Conservation (phyloP, 75 land plant genomes). For the Cryptomeria japonica region DNA sequence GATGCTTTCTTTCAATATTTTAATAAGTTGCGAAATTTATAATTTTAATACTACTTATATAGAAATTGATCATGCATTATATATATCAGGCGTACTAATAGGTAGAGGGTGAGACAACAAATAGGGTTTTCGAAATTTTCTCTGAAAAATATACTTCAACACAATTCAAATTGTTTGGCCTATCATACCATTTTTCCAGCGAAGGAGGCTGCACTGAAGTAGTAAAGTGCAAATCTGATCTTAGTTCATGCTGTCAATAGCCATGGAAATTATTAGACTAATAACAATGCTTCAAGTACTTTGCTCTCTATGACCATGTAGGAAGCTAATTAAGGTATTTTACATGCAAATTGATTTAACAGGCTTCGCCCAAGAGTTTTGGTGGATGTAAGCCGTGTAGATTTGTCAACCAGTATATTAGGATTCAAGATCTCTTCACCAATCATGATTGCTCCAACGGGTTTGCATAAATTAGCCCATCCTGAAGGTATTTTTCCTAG, state of each 20-base stretch:
- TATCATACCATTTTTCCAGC: neutral
- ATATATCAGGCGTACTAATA: neutral
- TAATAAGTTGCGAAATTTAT: neutral
- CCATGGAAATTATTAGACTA: neutral
- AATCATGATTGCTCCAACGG: slow-evolving; percentile 90
- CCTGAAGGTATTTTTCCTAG: slow-evolving; percentile 55
- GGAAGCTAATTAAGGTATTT: neutral
- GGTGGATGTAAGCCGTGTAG: slow-evolving; percentile 73
- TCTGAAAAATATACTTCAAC: neutral
- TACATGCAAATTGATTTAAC: slow-evolving; percentile 5
- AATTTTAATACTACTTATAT: neutral
- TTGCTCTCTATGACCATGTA: neutral
- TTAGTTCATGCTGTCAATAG: neutral
- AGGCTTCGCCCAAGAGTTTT: slow-evolving; percentile 83
- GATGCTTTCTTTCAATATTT: neutral
- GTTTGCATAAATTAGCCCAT: slow-evolving; percentile 75
- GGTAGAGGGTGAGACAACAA: neutral
- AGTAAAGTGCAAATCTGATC: neutral
- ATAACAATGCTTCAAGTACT: neutral
- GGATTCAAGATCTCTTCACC: slow-evolving; percentile 75
- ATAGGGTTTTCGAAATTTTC: neutral
- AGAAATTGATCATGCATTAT: neutral
- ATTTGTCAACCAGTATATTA: slow-evolving; percentile 65
- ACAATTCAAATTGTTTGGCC: neutral
- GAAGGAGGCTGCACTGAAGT: neutral